Percentiles rank a stretch among this genome's conserved stretches.
Evolutionary conservation across 78 protist genomes (phyloP).

Genomic region (Thecamonas trahens): DNA sequence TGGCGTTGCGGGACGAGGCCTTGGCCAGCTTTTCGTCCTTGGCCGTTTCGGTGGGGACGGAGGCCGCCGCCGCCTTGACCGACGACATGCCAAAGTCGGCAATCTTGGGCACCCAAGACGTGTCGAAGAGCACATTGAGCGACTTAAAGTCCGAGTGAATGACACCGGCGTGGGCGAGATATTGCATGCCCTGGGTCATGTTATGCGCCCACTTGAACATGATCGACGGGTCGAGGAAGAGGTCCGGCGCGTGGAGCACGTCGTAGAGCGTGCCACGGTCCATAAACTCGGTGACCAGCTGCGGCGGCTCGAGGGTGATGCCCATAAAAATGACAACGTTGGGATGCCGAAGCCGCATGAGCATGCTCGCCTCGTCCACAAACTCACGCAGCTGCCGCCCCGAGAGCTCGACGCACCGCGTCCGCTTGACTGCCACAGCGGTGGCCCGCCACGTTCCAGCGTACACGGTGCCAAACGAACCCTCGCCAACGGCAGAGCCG

Average conservation of each 20-base stretch:
- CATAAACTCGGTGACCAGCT: conserved; percentile 54
- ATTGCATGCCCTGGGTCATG: conserved; percentile 53
- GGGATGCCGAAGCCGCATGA: conserved; percentile 42
- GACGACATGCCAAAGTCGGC: conserved; percentile 50
- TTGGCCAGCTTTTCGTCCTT: too few species aligned
- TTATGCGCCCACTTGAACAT: conserved; percentile 34
- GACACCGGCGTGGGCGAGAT: conserved; percentile 30
- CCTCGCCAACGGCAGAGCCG: too few species aligned
- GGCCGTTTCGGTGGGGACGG: too few species aligned
- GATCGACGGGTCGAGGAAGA: too few species aligned
- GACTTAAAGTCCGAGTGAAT: conserved; percentile 58
- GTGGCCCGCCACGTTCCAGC: conserved; percentile 31
- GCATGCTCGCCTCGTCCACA: conserved; percentile 32
- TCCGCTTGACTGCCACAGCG: conserved; percentile 40
- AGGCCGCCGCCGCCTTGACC: too few species aligned
- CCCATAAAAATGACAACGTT: conserved; percentile 57
- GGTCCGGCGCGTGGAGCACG: conserved; percentile 28
- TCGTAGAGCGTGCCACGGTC: conserved; percentile 55
- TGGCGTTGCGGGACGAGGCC: too few species aligned
- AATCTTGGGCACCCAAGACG: conserved; percentile 38
- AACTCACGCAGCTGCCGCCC: conserved; percentile 44
- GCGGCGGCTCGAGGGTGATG: conserved; percentile 44
- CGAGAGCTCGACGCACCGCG: conserved; percentile 20
- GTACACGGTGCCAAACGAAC: conserved; percentile 46
- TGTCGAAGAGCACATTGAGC: conserved; percentile 47